Evolutionary conservation across 805 yeast genomes (phyloP).

Genomic region (Helenozyma baotianmanensis): DNA sequence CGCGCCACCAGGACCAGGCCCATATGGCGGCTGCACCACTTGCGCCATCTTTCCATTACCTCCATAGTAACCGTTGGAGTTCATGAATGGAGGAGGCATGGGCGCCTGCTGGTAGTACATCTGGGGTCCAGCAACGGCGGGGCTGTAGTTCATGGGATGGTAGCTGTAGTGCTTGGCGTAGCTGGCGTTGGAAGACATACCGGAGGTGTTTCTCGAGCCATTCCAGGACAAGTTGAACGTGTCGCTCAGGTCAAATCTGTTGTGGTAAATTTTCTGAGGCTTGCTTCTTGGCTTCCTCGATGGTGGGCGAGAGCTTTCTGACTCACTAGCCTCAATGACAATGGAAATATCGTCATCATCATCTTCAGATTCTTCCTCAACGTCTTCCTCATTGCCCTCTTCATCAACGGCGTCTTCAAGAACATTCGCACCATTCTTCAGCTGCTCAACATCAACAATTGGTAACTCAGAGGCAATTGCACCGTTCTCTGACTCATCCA

Average conservation of each 20-base stretch:
- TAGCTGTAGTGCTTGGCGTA: conserved; percentile 4
- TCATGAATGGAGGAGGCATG: conserved; percentile 5
- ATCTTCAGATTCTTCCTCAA: conserved; percentile 5
- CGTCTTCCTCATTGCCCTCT: background rate
- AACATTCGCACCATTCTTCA: no score
- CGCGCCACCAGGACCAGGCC: no score
- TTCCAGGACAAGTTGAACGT: conserved; percentile 7
- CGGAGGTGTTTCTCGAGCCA: conserved; percentile 8
- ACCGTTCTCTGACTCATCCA: no score
- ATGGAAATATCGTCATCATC: conserved; percentile 35
- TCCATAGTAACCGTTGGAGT: conserved; percentile 3
- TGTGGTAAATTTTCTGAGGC: conserved; percentile 9
- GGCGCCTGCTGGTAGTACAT: conserved; percentile 12
- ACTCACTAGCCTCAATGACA: conserved; percentile 23
- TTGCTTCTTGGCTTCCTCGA: conserved; percentile 1
- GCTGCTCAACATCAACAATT: no score
- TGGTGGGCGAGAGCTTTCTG: background rate
- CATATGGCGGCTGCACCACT: no score
- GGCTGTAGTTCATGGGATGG: conserved; percentile 1
- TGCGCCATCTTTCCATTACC: background rate
- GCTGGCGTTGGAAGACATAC: conserved; percentile 10
- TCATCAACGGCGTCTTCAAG: conserved; percentile 2
- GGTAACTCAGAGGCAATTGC: no score
- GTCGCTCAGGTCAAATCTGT: conserved; percentile 7
- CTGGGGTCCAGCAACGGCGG: conserved; percentile 4